Evolutionary conservation across 164 flowering plant genomes (phyloP).

Genomic region (Warburgia ugandensis): DNA sequence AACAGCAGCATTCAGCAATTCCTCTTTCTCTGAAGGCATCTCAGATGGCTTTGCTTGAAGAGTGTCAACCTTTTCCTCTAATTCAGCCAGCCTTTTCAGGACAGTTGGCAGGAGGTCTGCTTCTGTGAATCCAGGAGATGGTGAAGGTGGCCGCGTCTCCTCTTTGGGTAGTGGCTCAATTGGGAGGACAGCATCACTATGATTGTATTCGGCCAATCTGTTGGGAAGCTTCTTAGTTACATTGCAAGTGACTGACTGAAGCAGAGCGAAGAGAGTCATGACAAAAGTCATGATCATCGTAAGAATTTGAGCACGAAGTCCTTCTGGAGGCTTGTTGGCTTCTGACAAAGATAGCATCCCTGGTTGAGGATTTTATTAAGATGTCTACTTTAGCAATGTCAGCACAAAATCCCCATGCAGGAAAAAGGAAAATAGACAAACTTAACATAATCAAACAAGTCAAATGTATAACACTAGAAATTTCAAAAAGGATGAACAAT

Average conservation of each 20-base stretch:
- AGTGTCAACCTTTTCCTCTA: constrained; percentile 68
- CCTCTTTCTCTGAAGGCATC: constrained; percentile 92
- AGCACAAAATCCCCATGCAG: too few species aligned
- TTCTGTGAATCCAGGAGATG: constrained; percentile 40
- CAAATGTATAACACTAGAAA: too few species aligned
- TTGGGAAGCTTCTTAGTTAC: constrained; percentile 44
- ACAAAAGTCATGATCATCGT: constrained; percentile 49
- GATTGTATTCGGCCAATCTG: constrained; percentile 13
- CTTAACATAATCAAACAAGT: too few species aligned
- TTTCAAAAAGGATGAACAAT: too few species aligned
- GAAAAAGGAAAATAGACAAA: too few species aligned
- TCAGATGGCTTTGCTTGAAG: constrained; percentile 66
- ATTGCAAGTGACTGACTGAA: constrained; percentile 29
- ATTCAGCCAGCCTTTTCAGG: constrained; percentile 58
- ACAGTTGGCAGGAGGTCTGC: constrained; percentile 47
- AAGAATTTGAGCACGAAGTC: constrained; percentile 30
- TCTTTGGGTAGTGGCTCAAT: constrained; percentile 31
- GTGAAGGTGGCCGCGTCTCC: constrained; percentile 55
- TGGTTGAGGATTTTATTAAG: constrained; percentile 11
- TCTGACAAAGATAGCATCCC: constrained; percentile 21
- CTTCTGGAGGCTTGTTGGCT: constrained; percentile 18
- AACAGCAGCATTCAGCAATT: constrained; percentile 87
- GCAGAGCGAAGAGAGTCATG: constrained; percentile 42
- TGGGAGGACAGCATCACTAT: constrained; percentile 15
- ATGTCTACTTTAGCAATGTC: too few species aligned